Evolutionary conservation across 768 basidiomycete genomes (phyloP).

Genomic region (Tricholoma matsutake): DNA sequence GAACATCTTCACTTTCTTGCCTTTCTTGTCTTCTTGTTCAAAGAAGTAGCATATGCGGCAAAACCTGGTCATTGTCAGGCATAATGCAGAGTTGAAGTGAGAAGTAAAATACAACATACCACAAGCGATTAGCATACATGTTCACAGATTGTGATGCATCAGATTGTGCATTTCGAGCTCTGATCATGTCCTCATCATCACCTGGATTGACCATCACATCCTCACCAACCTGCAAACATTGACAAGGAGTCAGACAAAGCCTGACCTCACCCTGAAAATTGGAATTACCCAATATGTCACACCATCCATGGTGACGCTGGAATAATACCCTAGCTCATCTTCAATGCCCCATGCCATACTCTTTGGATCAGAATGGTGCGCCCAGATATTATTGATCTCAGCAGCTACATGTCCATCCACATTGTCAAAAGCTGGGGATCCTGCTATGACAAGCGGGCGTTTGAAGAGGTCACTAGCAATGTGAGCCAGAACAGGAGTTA

Average conservation of each 20-base stretch:
- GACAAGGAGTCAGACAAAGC: not conserved
- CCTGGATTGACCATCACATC: conserved; percentile 63
- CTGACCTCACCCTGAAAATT: not conserved
- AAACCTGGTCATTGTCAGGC: conserved; percentile 48
- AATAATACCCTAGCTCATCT: conserved; percentile 34
- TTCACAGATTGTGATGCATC: conserved; percentile 49
- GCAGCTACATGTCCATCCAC: conserved; percentile 22
- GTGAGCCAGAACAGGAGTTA: conserved; percentile 46
- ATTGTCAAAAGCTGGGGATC: conserved; percentile 27
- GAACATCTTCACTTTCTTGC: conserved; percentile 43
- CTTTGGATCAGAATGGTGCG: conserved; percentile 33
- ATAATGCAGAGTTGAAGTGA: not conserved
- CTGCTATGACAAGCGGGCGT: conserved; percentile 40
- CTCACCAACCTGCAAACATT: conserved; percentile 56
- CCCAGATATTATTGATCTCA: conserved; percentile 22
- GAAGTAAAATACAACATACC: conserved; percentile 41
- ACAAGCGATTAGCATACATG: conserved; percentile 52
- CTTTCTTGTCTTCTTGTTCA: conserved; percentile 28
- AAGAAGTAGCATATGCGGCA: conserved; percentile 65
- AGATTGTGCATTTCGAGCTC: conserved; percentile 38
- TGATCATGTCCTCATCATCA: conserved; percentile 38
- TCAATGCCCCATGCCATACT: conserved; percentile 32
- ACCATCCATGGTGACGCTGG: conserved; percentile 53
- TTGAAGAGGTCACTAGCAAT: conserved; percentile 47
- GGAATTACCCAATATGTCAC: conserved; percentile 49